A percentile compares a stretch with the other conserved stretches of the same genome.
These are phyloP conservation scores for Sporothrix variecibatus DNA, from an alignment of 2,329 filamentous ascomycete species.

Conservation along the genomic window DNA sequence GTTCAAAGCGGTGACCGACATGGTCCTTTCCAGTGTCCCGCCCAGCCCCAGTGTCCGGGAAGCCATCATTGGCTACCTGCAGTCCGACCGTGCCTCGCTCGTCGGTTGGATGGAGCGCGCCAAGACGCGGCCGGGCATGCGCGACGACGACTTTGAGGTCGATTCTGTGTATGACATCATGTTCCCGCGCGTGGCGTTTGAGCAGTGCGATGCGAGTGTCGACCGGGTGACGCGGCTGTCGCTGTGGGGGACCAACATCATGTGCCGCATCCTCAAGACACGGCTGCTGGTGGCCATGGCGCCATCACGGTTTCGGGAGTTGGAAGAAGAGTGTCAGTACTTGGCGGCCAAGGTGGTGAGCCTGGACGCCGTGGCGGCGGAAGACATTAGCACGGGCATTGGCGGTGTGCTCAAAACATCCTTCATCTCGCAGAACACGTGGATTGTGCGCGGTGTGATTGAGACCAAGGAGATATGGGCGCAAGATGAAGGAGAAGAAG, in stretches of 20 bases:
- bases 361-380: neutral
- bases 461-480: neutral
- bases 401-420: neutral
- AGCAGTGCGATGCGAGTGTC: neutral
- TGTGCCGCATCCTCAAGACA: conserved; percentile 12
- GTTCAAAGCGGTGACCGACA: neutral
- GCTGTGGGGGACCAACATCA: conserved; percentile 17
- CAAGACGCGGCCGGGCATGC: neutral
- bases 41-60: too few relatives aligned
- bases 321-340: conserved; percentile 8
- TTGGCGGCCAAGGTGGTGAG: neutral
- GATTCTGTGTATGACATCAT: neutral
- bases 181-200: neutral
- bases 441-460: neutral
- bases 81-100: neutral
- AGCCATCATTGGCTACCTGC: neutral
- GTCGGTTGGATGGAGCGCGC: conserved; percentile 10
- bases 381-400: neutral
- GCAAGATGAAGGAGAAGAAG: neutral
- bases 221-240: conserved; percentile 1
- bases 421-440: neutral
- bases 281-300: conserved; percentile 16
- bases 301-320: neutral
- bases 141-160: neutral
- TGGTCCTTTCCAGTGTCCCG: neutral